Base-by-base conservation (phyloP, 192 early-diverging fungal genomes). In the Coemansia reversa region DNA sequence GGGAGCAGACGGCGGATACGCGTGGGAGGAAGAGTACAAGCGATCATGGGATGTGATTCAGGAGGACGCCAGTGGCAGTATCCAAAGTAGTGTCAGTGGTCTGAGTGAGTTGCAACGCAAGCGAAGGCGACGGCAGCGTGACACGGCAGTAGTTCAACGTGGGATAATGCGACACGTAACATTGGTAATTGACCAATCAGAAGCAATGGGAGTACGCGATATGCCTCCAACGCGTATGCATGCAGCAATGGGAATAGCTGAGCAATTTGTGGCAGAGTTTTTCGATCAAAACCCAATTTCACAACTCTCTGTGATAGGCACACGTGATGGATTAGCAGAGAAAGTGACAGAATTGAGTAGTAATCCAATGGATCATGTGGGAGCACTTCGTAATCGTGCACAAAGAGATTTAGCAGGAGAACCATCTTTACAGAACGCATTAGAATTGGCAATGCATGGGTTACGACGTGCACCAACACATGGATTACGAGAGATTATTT, bases 1-100 rank as follows among this genome's bases (percentile, higher is more conserved):
- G 58, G 76, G 76, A 0, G 76, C 76, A 0, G 71, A 74, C 23
- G 76, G 76, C 52, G 92, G 91, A 9, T 94, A 96, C 66, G 74
- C 91, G 35, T 98, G 96, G 96, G 93, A 97, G 75, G 91, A 90
- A 69, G 93, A 94, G 64, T 98, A 97, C 85, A 95, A 96, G 74
- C 87, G 95, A 18, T 90, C 87, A 62, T 98, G 96, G 96, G 96
- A 98, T 70, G 89, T 89, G 11, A 84, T 95, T 29, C 90, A 93
- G 64, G 93, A 94, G 58, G 91, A 93, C 71, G 90, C 91, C 28
- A 84, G 87, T 55, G 95, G 95, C 47, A 88, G 89, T 57, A 74
- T 96, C 16, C 84, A 85, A 20, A 88, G 89, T 72, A 86, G 83
- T 6, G 89, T 98, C 6, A 81, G 83, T 23, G 83, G 82, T 29